A percentile compares a stretch with the other conserved stretches of the same genome.
Evolutionary conservation across 2,329 filamentous ascomycete species (phyloP).

Genomic region (Penicillium verrucosum): DNA sequence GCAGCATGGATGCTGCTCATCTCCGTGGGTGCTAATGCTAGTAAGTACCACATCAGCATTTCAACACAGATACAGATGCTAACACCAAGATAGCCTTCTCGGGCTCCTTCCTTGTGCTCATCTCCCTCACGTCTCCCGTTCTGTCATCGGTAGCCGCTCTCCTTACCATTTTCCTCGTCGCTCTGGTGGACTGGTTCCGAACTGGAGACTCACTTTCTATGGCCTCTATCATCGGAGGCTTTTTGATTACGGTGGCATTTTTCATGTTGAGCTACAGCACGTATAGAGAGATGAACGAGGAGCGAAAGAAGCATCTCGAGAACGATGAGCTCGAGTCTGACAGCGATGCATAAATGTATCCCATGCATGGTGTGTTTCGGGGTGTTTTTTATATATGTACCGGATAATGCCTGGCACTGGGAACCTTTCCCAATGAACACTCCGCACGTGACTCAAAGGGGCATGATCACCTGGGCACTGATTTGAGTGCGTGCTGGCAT

Average conservation of each 20-base stretch:
- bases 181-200: constrained; percentile 81
- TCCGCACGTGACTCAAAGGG: no score
- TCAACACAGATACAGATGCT: not conserved
- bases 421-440: no score
- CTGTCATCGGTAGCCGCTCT: constrained; percentile 88
- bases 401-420: no score
- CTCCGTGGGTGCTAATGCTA: constrained; percentile 81
- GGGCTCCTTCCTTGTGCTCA: constrained; percentile 87
- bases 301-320: constrained; percentile 59
- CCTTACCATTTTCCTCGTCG: constrained; percentile 94
- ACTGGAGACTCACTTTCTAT: constrained; percentile 72
- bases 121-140: constrained; percentile 88
- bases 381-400: not conserved
- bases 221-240: constrained; percentile 75
- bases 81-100: constrained; percentile 61
- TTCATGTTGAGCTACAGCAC: constrained; percentile 85
- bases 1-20: constrained; percentile 77
- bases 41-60: constrained; percentile 40
- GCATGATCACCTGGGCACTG: no score
- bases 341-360: constrained; percentile 33
- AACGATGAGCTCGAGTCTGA: constrained; percentile 45
- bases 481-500: no score
- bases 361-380: constrained; percentile 10
- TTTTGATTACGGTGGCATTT: constrained; percentile 85
- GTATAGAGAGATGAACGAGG: constrained; percentile 87